Evolutionary conservation across 768 basidiomycete genomes (phyloP), one percentile per base, ranked within the genome.

Genomic region (Naganishia vaughanmartiniae): DNA sequence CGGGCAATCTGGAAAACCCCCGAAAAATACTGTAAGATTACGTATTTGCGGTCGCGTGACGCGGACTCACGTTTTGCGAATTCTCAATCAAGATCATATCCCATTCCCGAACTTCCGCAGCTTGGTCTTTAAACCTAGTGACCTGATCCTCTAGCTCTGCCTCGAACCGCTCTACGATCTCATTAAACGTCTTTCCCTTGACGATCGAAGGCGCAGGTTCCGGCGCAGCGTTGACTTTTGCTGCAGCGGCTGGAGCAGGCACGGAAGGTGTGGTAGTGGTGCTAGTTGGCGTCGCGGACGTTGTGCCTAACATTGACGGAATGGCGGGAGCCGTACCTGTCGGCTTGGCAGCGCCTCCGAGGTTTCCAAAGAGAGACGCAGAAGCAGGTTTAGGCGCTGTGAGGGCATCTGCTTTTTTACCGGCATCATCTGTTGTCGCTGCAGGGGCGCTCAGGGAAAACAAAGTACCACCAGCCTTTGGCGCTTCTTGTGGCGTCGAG

Each of bases 81-180:
- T 72, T 72, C 28, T 69, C 48, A 60, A 72, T 69, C 60, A 72
- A 57, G 30, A 69, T 68, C 67, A 65, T 65, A 57, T 72, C 71
- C 71, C 71, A 72, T 26, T 72, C 60, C 19, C 71, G 56, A 14
- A 72, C 71, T 42, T 72, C 71, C 10, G 60, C 63, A 26, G 67
- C 71, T 28, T 67, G 66, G 19, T 67, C 66, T 48, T 72, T 66
- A 56, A 72, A 72, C 34, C 55, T 57, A 39, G 54, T 24, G 26
- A 69, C 71, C 31, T 67, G 51, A 30, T 57, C 53, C 31, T 60
- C 71, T 34, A 72, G 30, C 36, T 67, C 57, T 36, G 63, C 53
- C 51, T 72, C 66, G 48, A 72, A 67, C 26, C 65, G 24, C 53
- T 69, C 66, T 1, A 72, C 71, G 30, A 72, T 72, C 45, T 72